Evolutionary conservation across 352 stramenopile genomes (phyloP), one percentile per base, ranked within the genome.

Genomic region (Phytophthora ohioensis): DNA sequence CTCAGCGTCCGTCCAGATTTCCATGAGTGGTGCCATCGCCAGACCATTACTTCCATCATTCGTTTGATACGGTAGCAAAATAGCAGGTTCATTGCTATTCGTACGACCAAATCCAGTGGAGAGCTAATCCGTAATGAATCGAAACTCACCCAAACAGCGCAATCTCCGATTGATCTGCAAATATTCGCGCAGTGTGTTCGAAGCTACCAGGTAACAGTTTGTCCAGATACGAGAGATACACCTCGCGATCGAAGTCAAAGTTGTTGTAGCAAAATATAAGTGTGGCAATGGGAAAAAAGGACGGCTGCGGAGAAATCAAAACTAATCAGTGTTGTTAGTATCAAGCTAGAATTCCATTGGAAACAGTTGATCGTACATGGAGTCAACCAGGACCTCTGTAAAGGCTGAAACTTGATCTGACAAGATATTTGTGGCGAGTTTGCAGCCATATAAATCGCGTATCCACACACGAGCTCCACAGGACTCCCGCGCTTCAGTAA

Each of bases 111-210:
- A 5, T 71, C 57, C 5, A 69, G 41, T 4, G 52, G 12, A n/a
- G 75, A 73, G n/a, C 21, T 42, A 47, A 82, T 65, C 2, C 68
- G 75, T 8, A 82, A 51, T 8, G 71, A 79, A 36, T 80, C 64
- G 12, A 75, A 71, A 12, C 53, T 71, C 5, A 70, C 39, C 2
- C 72, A 32, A 82, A 72, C 15, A 75, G 48, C 8, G 60, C 68
- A 17, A 78, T 64, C 30, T 73, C 39, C 1, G 60, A 45, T 7
- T 68, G 75, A 31, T 75, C 57, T 10, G 58, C 65, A 17, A 70
- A 49, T 5, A 75, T 48, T 0, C 56, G 51, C 0, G 68, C 71
- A 1, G 70, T 35, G 1, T 58, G 57, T 43, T 82, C 75, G 21
- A 82, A 80, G 30, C 51, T 70, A 5, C 64, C 68, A 12, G 61